Base-by-base conservation (phyloP, 2,329 filamentous ascomycete genomes). In the Blumeriella jaapii region DNA sequence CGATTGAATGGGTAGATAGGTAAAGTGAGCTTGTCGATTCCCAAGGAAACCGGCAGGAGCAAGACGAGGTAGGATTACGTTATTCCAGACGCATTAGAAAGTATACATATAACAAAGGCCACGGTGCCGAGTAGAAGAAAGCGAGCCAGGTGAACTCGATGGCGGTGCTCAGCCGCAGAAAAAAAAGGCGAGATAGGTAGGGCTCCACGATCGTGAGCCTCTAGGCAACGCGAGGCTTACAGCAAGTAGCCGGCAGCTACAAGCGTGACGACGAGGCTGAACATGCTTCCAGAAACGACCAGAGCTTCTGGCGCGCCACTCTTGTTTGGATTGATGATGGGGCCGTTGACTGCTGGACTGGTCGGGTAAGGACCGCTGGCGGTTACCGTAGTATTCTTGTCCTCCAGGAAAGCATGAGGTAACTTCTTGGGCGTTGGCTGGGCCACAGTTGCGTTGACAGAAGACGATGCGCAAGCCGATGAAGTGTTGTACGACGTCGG, bases 41-140 rank as follows among this genome's bases (percentile, higher is more conserved):
- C 4, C 20, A 13, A 34, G 13, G 23, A 14, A 6, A 27, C 11
- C 15, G 24, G 4, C 25, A 8, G 7, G 25, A 27, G 24, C 31
- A 30, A 29, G 19, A 27, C 24, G 15, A 23, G 17, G 5, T 13
- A 23, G 23, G 49, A 51, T 53, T 10, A 51, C 47, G 47, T 50
- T 44, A 36, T 28, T 49, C 49, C 49, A 47, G 49, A 50, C 50
- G 49, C 43, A 50, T 51, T 51, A 51, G 39, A 48, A 45, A 13
- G 22, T 35, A 30, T 30, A 22, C 39, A 31, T 36, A 37, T 31
- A 25, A 31, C 40, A 29, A 37, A 16, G 23, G 25, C 23, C 19
- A 31, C 31, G 22, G 28, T 22, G 29, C n/a, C 23, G 16, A 15
- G 25, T 3, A 24, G 34, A 30, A 31, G 29, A 31, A 37, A 14